These are phyloP conservation scores for Suillus placidus DNA, from an alignment of 768 basidiomycete genomes.

Conservation along the genomic window DNA sequence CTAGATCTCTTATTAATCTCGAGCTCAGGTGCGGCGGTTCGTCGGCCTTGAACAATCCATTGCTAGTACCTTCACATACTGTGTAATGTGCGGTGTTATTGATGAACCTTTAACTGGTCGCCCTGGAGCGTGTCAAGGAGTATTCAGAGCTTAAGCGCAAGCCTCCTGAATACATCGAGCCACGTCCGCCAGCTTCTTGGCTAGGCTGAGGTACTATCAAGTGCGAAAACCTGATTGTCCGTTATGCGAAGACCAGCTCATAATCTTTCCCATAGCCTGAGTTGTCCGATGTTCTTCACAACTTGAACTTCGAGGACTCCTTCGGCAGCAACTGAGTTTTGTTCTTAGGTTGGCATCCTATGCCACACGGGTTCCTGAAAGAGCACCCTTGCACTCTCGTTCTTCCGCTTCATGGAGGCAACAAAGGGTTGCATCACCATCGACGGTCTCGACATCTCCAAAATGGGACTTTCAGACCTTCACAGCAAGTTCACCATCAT, in stretches of 20 bases:
- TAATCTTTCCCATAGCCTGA: constrained; percentile 58
- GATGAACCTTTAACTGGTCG: constrained; percentile 51
- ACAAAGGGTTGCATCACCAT: constrained; percentile 72
- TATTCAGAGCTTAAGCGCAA: constrained; percentile 81
- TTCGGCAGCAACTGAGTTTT: neutral
- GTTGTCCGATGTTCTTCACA: constrained; percentile 82
- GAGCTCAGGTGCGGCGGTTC: constrained; percentile 65
- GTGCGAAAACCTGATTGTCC: constrained; percentile 75
- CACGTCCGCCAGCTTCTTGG: constrained; percentile 81
- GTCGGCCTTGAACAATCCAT: constrained; percentile 91
- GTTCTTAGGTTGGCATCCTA: constrained; percentile 62
- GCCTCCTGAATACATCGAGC: constrained; percentile 83
- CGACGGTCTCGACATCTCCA: constrained; percentile 79
- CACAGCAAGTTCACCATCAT: constrained; percentile 77
- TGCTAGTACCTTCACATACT: constrained; percentile 45
- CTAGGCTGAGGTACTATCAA: constrained; percentile 69
- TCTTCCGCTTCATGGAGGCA: constrained; percentile 92
- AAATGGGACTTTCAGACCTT: constrained; percentile 80
- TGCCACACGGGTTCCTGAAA: constrained; percentile 77
- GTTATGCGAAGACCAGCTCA: constrained; percentile 57
- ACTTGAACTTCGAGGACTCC: constrained; percentile 62
- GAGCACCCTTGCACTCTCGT: constrained; percentile 79
- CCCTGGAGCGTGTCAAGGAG: constrained; percentile 89
- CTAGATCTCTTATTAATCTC: constrained; percentile 10
- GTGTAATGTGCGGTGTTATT: neutral